Evolutionary conservation across 2,329 filamentous ascomycete species (phyloP), one percentile per base, ranked within the genome.

Genomic region (Pseudogymnoascus pannorum): DNA sequence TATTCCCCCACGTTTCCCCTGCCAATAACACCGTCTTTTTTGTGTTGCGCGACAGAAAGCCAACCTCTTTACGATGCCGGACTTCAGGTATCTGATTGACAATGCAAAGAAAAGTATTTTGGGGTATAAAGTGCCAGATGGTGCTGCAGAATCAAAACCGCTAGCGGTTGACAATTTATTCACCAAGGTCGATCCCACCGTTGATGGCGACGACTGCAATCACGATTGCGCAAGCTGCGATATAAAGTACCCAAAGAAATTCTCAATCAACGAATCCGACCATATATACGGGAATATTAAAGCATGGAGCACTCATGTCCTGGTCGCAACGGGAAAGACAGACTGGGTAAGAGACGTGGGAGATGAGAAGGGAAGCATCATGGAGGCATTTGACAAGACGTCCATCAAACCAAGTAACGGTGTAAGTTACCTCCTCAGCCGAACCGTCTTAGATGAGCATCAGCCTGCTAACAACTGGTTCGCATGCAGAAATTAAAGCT

Each of bases 291-390:
- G 93, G 0, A 80, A 89, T 63, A 83, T 97, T 65, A 89, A 91
- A 70, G 91, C 86, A 35, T 97, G 91, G 89, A 87, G 85, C 70
- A 94, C 92, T 18, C 94, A 99, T 75, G 72, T 96, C 64, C 78
- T 99, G 31, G 91, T 97, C 14, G 94, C 91, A 22, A 99, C 94
- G n/a, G 91, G 92, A 64, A 96, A 97, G 82, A 83, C 87, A 24
- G 94, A 99, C 75, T 99, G 94, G 94, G 88, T 93, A 71, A 78
- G 90, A 63, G 88, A 96, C 76, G 90, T 96, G 51, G 85, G 84
- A 61, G 89, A 97, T 71, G 94, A 97, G 78, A 87, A 89, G 74
- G 89, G 88, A 5, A 91, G 87, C 71, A 81, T 93, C 31, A 93
- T 93, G 89, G 80, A 91, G 76, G 89, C 88, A 1, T 82, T 92